Conservation (phyloP, 2,329 filamentous ascomycete genomes). For the Neoarthrinium moseri region DNA sequence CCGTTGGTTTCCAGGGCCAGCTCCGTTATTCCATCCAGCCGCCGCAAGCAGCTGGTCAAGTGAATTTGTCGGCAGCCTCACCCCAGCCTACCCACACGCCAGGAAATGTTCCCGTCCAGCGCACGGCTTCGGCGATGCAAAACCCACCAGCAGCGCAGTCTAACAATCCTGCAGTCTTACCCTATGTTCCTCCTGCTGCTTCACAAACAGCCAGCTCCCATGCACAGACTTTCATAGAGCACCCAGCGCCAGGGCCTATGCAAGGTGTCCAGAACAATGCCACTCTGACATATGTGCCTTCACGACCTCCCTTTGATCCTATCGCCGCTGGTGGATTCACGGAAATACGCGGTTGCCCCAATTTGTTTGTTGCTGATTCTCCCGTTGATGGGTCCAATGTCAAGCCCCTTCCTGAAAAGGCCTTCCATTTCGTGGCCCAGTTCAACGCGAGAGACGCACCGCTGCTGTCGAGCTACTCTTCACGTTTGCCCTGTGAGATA, state of each 20-base stretch:
- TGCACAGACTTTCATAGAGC: too few relatives aligned
- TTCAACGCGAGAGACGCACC: slow-evolving; percentile 7
- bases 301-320: slow-evolving; percentile 1
- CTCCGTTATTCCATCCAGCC: neutral
- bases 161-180: too few relatives aligned
- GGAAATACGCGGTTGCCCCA: slow-evolving; percentile 1
- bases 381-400: neutral
- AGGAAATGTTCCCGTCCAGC: neutral
- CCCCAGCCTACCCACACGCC: neutral
- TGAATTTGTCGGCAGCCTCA: neutral
- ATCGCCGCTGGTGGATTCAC: neutral
- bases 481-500: slow-evolving; percentile 13
- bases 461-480: neutral
- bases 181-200: too few relatives aligned
- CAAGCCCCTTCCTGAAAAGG: neutral
- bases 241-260: too few relatives aligned
- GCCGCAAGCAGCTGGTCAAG: neutral
- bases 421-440: slow-evolving; percentile 4
- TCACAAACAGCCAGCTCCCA: too few relatives aligned
- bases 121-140: neutral
- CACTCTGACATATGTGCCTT: neutral
- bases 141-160: too few relatives aligned
- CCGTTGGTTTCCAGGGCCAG: neutral
- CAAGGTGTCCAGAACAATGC: neutral
- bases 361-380: slow-evolving; percentile 7